phyloP scores from a whole-genome alignment of 129 eudicot genomes.

The Artemisia argyi region DNA sequence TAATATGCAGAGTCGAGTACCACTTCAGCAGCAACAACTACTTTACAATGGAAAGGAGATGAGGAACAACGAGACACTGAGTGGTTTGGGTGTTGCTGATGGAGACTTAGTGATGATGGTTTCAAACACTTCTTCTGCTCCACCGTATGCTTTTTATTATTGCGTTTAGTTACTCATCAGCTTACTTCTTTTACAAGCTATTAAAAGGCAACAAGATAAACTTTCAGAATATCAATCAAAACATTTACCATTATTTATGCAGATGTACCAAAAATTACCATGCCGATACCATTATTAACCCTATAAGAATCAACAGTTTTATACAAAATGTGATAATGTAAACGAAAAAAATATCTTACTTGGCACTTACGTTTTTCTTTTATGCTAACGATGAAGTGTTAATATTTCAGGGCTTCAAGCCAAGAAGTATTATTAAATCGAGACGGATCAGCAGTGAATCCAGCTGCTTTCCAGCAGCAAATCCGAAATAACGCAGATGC shows the following conservation, averaged over 20 bases:
- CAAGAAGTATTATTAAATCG: slow-evolving; percentile 57
- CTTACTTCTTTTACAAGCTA: no score
- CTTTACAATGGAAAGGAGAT: slow-evolving; percentile 89
- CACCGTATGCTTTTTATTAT: no score
- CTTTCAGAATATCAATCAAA: no score
- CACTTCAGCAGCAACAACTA: slow-evolving; percentile 86
- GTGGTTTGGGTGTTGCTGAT: slow-evolving; percentile 74
- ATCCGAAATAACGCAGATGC: slow-evolving; percentile 69
- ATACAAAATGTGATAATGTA: no score
- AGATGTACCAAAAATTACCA: no score
- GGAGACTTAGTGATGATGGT: slow-evolving; percentile 98
- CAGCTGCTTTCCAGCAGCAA: slow-evolving; percentile 93
- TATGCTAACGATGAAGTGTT: slow-evolving; percentile 16
- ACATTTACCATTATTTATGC: no score
- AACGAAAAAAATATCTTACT: no score
- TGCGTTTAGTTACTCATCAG: no score
- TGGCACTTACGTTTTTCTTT: no score
- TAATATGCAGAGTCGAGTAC: slow-evolving; percentile 65
- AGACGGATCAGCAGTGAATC: slow-evolving; percentile 89
- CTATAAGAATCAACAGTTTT: no score
- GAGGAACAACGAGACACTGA: slow-evolving; percentile 72
- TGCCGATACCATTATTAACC: no score
- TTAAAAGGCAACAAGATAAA: no score
- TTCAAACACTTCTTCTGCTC: slow-evolving; percentile 15
- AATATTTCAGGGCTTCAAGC: slow-evolving; percentile 50